Conservation (phyloP, 257 asterid species). For the Nicotiana otophora region DNA sequence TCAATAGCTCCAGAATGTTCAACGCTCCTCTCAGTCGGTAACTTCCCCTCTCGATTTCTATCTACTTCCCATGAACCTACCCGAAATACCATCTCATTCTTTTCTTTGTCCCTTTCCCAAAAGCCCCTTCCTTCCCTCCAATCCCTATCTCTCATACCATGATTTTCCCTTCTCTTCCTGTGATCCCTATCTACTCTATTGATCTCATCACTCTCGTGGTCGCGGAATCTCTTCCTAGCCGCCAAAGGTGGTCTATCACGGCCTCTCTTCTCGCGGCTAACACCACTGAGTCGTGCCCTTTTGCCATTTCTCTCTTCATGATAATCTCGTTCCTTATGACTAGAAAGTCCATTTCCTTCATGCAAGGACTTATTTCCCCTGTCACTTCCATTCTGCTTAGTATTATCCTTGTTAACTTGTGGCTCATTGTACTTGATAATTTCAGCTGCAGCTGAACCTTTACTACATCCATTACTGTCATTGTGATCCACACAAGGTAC, state of each 20-base stretch:
- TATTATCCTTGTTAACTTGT: slow-evolving; percentile 7
- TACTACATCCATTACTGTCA: slow-evolving; percentile 14
- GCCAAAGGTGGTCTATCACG: slow-evolving; percentile 34
- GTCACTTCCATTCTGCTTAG: not conserved
- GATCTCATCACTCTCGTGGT: slow-evolving; percentile 42
- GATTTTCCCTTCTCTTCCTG: slow-evolving; percentile 54
- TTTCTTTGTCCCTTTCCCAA: slow-evolving; percentile 90
- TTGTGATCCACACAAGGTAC: slow-evolving; percentile 15
- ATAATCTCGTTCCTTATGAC: slow-evolving; percentile 17
- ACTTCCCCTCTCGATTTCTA: slow-evolving; percentile 47
- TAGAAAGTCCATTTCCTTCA: not conserved
- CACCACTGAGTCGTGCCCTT: slow-evolving; percentile 39
- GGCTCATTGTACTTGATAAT: not conserved
- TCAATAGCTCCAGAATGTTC: slow-evolving; percentile 30
- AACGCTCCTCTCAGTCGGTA: slow-evolving; percentile 29
- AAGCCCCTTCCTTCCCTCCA: slow-evolving; percentile 65
- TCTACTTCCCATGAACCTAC: slow-evolving; percentile 77
- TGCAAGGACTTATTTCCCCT: not conserved
- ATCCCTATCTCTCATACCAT: slow-evolving; percentile 57
- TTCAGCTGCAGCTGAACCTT: slow-evolving; percentile 13
- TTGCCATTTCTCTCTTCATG: slow-evolving; percentile 35
- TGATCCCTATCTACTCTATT: slow-evolving; percentile 54
- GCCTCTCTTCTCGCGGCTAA: slow-evolving; percentile 42
- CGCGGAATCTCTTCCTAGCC: slow-evolving; percentile 64
- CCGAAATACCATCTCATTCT: slow-evolving; percentile 70